Conservation (phyloP, 2,329 filamentous ascomycete genomes). For the Metarhizium sp. region DNA sequence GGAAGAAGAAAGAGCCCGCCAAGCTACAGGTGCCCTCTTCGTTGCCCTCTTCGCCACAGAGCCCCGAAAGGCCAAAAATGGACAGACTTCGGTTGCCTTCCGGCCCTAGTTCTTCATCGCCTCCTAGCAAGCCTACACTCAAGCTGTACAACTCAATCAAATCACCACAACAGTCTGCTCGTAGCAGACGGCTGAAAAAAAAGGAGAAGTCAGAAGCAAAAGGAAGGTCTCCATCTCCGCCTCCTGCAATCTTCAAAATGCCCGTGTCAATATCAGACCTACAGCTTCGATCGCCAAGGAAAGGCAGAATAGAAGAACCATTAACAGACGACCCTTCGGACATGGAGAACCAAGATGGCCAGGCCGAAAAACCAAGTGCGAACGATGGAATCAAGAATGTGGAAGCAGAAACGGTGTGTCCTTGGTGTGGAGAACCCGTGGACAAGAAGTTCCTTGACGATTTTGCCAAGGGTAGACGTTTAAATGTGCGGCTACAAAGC, state of each 20-base stretch:
- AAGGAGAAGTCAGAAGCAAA: neutral
- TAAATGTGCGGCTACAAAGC: constrained; percentile 49
- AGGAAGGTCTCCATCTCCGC: constrained; percentile 7
- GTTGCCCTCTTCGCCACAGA: neutral
- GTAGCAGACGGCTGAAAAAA: neutral
- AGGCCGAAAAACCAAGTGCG: neutral
- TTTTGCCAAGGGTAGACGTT: constrained; percentile 35
- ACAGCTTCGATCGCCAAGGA: neutral
- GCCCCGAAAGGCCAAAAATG: constrained; percentile 3
- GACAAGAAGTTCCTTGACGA: constrained; percentile 42
- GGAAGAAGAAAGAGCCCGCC: neutral
- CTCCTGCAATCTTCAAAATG: constrained; percentile 12
- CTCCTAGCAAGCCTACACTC: neutral
- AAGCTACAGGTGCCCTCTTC: constrained; percentile 4
- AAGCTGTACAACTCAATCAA: neutral
- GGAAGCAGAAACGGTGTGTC: constrained; percentile 37
- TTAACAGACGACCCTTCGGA: constrained; percentile 3
- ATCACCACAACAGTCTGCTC: neutral
- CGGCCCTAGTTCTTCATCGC: neutral
- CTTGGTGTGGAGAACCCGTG: constrained; percentile 56
- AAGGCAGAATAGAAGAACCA: neutral
- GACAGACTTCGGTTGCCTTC: neutral
- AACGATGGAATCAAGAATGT: constrained; percentile 3
- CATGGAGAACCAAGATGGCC: neutral
- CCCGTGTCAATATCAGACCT: constrained; percentile 10